These are phyloP conservation scores for Luffa acutangula DNA, from an alignment of 306 rosid genomes.

Conservation along the genomic window DNA sequence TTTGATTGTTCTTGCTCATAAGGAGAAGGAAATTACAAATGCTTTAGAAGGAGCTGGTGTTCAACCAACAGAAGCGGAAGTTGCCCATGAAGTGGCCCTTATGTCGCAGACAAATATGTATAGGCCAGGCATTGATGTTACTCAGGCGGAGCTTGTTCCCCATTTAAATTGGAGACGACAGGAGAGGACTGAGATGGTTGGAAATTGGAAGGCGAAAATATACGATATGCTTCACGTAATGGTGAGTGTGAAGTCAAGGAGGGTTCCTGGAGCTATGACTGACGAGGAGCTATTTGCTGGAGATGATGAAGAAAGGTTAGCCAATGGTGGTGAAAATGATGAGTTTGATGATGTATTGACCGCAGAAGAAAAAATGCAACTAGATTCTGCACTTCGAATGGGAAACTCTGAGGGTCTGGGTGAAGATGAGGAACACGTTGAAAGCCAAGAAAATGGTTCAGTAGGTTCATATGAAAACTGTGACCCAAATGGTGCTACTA, in stretches of 20 bases:
- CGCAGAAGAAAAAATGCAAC: constrained; percentile 86
- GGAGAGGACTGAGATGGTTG: constrained; percentile 94
- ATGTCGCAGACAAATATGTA: constrained; percentile 97
- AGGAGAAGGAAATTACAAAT: constrained; percentile 91
- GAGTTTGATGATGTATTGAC: constrained; percentile 91
- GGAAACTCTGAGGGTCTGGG: constrained; percentile 58
- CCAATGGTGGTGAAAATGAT: constrained; percentile 68
- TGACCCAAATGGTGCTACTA: constrained; percentile 58
- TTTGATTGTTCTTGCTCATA: constrained; percentile 87
- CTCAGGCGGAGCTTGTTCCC: constrained; percentile 95
- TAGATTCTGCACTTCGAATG: constrained; percentile 87
- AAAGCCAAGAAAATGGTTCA: constrained; percentile 63
- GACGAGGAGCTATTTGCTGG: constrained; percentile 95
- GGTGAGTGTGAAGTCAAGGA: constrained; percentile 97
- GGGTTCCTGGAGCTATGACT: constrained; percentile 99
- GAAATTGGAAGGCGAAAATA: constrained; percentile 93
- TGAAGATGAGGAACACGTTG: constrained; percentile 75
- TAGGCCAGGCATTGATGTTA: constrained; percentile 96
- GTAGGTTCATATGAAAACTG: constrained; percentile 42
- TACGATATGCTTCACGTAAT: constrained; percentile 95
- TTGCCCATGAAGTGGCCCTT: constrained; percentile 86
- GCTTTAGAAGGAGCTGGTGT: constrained; percentile 98
- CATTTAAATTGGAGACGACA: constrained; percentile 97
- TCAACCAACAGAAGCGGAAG: constrained; percentile 91
- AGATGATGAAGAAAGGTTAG: constrained; percentile 70